Evolutionary conservation across 768 basidiomycete species (phyloP).

Genomic region (Serendipita sp.): DNA sequence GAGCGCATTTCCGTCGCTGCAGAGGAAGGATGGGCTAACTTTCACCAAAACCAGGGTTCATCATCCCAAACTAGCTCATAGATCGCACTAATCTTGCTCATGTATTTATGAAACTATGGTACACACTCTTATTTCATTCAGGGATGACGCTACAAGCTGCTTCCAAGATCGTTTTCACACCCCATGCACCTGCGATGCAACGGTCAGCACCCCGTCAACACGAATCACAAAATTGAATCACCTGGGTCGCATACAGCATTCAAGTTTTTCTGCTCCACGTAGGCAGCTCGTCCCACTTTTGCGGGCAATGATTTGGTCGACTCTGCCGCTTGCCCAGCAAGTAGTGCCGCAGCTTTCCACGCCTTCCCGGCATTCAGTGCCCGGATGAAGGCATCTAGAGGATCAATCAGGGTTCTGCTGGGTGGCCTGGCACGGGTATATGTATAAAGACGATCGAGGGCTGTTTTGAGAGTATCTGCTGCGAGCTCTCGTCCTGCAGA

Average conservation of each 20-base stretch:
- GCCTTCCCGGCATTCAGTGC: constrained; percentile 20
- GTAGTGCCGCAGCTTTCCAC: constrained; percentile 18
- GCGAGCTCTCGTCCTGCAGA: constrained; percentile 39
- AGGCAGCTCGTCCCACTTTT: constrained; percentile 78
- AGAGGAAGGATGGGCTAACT: constrained; percentile 41
- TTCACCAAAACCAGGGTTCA: neutral
- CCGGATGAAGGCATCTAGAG: constrained; percentile 59
- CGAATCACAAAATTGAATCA: constrained; percentile 49
- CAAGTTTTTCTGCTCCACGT: constrained; percentile 56
- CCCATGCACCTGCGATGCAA: constrained; percentile 47
- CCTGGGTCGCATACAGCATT: constrained; percentile 25
- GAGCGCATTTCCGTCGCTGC: constrained; percentile 56
- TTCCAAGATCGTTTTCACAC: constrained; percentile 59
- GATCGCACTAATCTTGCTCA: neutral
- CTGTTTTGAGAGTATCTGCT: constrained; percentile 39
- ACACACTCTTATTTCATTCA: constrained; percentile 3
- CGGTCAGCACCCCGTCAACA: neutral
- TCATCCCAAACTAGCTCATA: neutral
- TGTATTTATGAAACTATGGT: constrained; percentile 4
- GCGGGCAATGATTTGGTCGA: constrained; percentile 60
- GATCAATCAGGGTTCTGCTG: constrained; percentile 85
- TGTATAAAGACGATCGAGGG: constrained; percentile 48
- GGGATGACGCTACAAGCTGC: constrained; percentile 14
- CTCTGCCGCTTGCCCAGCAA: constrained; percentile 45
- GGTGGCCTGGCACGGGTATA: constrained; percentile 84